These are phyloP conservation scores for Hymenoscyphus salicellus DNA, from an alignment of 2,329 filamentous ascomycete genomes.

Conservation along the genomic window DNA sequence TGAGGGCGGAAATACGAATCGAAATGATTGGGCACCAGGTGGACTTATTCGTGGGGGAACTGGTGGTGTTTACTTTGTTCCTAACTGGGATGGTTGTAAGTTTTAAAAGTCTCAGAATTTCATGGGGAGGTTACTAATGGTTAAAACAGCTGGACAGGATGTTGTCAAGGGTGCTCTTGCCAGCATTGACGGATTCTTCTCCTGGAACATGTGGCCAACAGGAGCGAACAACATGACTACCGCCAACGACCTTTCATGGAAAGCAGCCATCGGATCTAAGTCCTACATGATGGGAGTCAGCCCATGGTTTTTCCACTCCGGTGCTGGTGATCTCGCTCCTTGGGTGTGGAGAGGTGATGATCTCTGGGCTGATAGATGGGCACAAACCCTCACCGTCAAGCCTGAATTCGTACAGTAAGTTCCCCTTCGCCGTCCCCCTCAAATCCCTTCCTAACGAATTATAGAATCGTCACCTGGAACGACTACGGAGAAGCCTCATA, in stretches of 20 bases:
- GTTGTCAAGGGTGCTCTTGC: conserved; percentile 31
- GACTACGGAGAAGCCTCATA: conserved; percentile 54
- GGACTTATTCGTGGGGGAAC: conserved; percentile 39
- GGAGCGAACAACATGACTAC: conserved; percentile 37
- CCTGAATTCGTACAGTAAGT: conserved; percentile 53
- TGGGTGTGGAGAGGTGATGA: conserved; percentile 43
- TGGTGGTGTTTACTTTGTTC: conserved; percentile 43
- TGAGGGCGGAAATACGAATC: conserved; percentile 46
- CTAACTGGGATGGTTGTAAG: conserved; percentile 43
- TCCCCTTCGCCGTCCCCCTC: conserved; percentile 40
- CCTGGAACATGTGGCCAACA: conserved; percentile 45
- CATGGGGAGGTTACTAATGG: neutral
- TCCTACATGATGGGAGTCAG: conserved; percentile 55
- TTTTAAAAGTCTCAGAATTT: neutral
- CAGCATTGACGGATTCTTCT: conserved; percentile 40
- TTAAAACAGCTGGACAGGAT: conserved; percentile 31
- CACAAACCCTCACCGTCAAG: conserved; percentile 39
- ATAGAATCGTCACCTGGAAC: conserved; percentile 45
- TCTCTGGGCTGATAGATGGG: conserved; percentile 42
- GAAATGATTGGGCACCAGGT: conserved; percentile 41
- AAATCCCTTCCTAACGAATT: conserved; percentile 35
- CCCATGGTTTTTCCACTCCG: conserved; percentile 60
- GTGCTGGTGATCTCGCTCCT: conserved; percentile 57
- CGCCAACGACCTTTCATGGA: conserved; percentile 42
- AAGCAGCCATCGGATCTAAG: conserved; percentile 38